Percentiles rank a stretch among this genome's conserved stretches.
Conservation (phyloP, 495 filamentous ascomycete genomes). For the Hyphodiscus hymeniophilus region DNA sequence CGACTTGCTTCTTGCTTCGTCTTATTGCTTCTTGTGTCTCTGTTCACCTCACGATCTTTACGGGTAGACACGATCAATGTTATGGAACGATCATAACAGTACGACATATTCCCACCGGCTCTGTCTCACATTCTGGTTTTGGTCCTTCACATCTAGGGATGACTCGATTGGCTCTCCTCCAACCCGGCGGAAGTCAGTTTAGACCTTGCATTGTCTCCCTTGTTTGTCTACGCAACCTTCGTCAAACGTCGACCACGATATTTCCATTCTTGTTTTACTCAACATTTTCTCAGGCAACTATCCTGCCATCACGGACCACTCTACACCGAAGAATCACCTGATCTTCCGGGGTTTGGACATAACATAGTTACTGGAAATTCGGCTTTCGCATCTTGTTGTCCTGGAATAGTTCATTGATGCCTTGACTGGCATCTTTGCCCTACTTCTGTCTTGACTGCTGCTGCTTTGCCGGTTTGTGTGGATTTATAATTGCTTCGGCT, state of each 20-base stretch:
- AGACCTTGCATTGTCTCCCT: conserved; percentile 25
- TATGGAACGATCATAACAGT: conserved; percentile 15
- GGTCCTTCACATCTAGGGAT: conserved; percentile 23
- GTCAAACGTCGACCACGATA: conserved; percentile 26
- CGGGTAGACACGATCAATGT: conserved; percentile 14
- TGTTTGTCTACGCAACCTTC: conserved; percentile 21
- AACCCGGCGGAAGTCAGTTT: conserved; percentile 27
- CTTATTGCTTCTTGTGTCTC: conserved; percentile 17
- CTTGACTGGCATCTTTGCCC: conserved; percentile 10
- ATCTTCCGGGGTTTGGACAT: conserved; percentile 47
- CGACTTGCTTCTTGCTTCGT: conserved; percentile 17
- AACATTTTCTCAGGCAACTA: conserved; percentile 48
- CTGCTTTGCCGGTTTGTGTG: conserved; percentile 11
- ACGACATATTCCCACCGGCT: conserved; percentile 22
- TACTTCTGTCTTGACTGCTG: conserved; percentile 12
- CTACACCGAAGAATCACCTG: conserved; percentile 45
- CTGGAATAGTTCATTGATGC: conserved; percentile 16
- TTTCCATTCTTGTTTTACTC: conserved; percentile 20
- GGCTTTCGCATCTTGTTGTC: conserved; percentile 36
- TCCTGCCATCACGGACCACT: conserved; percentile 48
- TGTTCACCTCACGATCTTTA: conserved; percentile 17
- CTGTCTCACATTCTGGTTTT: conserved; percentile 23
- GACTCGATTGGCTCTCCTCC: conserved; percentile 20
- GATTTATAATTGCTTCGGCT: conserved; percentile 11
- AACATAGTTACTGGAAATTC: conserved; percentile 52